Percentiles rank a stretch among this genome's conserved stretches.
Conservation (phyloP, 2,329 filamentous ascomycete genomes). For the Curvularia eragrostidis region DNA sequence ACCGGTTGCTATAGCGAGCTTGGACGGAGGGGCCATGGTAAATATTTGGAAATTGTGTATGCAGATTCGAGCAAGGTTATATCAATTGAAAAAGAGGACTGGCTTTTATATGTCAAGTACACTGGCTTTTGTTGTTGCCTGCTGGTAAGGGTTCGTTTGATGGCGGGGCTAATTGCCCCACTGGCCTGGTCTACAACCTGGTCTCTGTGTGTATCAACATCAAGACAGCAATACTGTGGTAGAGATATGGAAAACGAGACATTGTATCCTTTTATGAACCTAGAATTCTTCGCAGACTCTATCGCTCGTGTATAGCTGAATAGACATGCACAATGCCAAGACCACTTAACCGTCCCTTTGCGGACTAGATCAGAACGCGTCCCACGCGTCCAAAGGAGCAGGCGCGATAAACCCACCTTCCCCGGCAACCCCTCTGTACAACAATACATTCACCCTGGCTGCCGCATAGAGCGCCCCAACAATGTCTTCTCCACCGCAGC, state of each 20-base stretch:
- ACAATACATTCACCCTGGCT: constrained; percentile 10
- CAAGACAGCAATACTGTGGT: background rate
- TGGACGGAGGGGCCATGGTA: constrained; percentile 76
- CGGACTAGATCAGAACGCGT: constrained; percentile 34
- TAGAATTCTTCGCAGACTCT: background rate
- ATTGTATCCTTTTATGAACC: background rate
- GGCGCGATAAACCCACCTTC: constrained; percentile 27
- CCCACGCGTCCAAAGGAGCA: constrained; percentile 30
- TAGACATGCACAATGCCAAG: constrained; percentile 9
- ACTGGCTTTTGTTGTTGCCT: constrained; percentile 22
- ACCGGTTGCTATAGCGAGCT: constrained; percentile 79
- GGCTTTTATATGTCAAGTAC: background rate
- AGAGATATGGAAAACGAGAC: background rate
- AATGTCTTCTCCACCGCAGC: constrained; percentile 69
- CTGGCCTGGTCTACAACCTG: constrained; percentile 8
- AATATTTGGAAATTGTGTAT: constrained; percentile 1
- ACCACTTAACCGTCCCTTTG: constrained; percentile 15
- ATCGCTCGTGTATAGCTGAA: background rate
- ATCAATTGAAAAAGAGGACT: background rate
- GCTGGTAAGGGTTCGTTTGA: constrained; percentile 21
- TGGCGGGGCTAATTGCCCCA: constrained; percentile 24
- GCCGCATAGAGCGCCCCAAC: constrained; percentile 17
- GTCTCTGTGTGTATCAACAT: background rate
- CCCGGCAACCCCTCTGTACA: constrained; percentile 19
- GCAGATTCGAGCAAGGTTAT: background rate